These are phyloP conservation scores for Cordyceps farinosa DNA, from an alignment of 2,329 filamentous ascomycete genomes.

Conservation along the genomic window DNA sequence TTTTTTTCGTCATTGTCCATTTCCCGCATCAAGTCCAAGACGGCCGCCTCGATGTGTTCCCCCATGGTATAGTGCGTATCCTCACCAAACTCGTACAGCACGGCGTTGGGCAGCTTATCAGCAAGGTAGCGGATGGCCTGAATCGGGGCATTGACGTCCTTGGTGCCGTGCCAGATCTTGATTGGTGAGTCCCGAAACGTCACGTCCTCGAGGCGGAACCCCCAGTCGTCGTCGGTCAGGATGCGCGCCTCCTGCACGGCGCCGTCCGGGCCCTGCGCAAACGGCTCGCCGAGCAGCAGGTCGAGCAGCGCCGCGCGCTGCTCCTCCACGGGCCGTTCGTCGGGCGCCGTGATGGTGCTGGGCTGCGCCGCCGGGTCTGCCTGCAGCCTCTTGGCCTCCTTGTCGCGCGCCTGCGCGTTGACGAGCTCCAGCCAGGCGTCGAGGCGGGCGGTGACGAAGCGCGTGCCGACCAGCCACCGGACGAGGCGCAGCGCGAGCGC, in stretches of 20 bases:
- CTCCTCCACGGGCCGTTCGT: slow-evolving; percentile 19
- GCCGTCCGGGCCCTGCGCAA: slow-evolving; percentile 27
- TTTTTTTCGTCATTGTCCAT: not conserved
- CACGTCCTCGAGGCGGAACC: slow-evolving; percentile 30
- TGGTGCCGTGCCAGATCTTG: slow-evolving; percentile 32
- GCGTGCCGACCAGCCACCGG: slow-evolving; percentile 22
- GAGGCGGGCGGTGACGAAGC: slow-evolving; percentile 22
- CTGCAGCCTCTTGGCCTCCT: slow-evolving; percentile 17
- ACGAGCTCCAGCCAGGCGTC: slow-evolving; percentile 25
- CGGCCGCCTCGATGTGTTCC: slow-evolving; percentile 22
- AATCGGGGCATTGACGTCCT: slow-evolving; percentile 32
- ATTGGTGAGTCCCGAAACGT: slow-evolving; percentile 23
- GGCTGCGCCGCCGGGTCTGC: not conserved
- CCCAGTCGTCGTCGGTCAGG: slow-evolving; percentile 28
- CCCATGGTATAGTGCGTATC: slow-evolving; percentile 33
- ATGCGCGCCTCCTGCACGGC: slow-evolving; percentile 30
- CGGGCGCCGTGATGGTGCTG: slow-evolving; percentile 9
- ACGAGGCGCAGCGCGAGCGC: slow-evolving; percentile 22
- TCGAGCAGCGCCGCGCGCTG: slow-evolving; percentile 28
- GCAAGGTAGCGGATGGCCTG: slow-evolving; percentile 36
- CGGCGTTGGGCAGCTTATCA: slow-evolving; percentile 31
- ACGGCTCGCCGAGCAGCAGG: slow-evolving; percentile 30
- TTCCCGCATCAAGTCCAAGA: slow-evolving; percentile 15
- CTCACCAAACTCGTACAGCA: slow-evolving; percentile 31
- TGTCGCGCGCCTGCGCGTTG: slow-evolving; percentile 19